Conservation (phyloP, 208 protist species). For the Acanthamoeba healyi region DNA sequence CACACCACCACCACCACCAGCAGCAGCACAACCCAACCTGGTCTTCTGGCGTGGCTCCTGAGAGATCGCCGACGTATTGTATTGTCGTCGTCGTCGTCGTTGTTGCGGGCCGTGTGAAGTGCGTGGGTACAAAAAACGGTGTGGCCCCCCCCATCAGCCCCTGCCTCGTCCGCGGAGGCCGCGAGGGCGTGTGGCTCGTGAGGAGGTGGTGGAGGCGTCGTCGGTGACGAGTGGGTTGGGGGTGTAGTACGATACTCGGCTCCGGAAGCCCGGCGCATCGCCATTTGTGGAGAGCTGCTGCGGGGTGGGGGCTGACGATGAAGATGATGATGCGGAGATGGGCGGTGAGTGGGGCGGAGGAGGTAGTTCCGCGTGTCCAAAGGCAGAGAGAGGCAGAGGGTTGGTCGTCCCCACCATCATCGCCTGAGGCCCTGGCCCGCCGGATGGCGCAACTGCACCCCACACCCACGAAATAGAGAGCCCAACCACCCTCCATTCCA, state of each 20-base stretch:
- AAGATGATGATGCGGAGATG: not conserved
- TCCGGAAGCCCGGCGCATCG: not conserved
- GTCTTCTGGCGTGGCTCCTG: too few relatives aligned
- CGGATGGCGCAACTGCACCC: too few relatives aligned
- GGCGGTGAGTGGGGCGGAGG: too few relatives aligned
- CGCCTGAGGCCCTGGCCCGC: too few relatives aligned
- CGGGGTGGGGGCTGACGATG: not conserved
- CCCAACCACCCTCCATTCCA: too few relatives aligned
- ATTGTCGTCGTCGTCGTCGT: too few relatives aligned
- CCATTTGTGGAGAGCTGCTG: not conserved
- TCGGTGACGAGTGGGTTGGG: not conserved
- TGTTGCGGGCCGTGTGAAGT: too few relatives aligned
- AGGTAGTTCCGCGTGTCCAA: not conserved
- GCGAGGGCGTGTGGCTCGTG: not conserved
- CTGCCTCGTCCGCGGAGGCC: not conserved
- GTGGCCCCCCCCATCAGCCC: not conserved
- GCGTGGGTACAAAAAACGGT: too few relatives aligned
- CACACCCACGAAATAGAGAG: too few relatives aligned
- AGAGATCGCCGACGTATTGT: too few relatives aligned
- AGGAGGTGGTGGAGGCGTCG: conserved; percentile 10
- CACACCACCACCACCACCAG: too few relatives aligned
- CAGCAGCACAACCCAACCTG: too few relatives aligned
- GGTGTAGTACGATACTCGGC: not conserved
- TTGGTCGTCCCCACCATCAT: not conserved
- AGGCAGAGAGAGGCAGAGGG: not conserved